Evolutionary conservation across 2,329 filamentous ascomycete species (phyloP).

Genomic region (Xylaria polymorpha): DNA sequence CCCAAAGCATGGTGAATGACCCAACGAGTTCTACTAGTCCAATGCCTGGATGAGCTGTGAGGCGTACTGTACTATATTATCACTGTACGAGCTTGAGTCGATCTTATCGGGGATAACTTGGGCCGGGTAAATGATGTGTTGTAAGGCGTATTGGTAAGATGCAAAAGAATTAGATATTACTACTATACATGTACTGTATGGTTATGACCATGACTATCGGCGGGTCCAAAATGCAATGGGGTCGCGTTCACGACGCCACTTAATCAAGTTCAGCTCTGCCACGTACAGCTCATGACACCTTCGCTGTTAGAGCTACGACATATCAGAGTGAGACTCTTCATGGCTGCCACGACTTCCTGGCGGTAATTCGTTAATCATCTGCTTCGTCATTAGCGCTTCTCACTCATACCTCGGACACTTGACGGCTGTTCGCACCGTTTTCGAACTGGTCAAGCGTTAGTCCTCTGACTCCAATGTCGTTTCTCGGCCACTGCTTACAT

Average conservation of each 20-base stretch:
- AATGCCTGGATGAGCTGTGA: too few relatives aligned
- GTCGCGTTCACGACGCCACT: background rate
- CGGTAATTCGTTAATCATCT: conserved; percentile 22
- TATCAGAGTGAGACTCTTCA: conserved; percentile 25
- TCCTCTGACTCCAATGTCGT: background rate
- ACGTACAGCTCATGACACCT: conserved; percentile 21
- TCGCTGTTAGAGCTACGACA: background rate
- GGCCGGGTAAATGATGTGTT: too few relatives aligned
- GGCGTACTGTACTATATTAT: too few relatives aligned
- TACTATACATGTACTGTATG: background rate
- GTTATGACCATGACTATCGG: background rate
- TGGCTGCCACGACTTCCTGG: conserved; percentile 24
- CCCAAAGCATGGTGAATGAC: too few relatives aligned
- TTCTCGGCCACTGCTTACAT: background rate
- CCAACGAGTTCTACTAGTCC: too few relatives aligned
- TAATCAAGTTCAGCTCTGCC: conserved; percentile 1
- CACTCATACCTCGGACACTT: conserved; percentile 25
- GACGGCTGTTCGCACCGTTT: conserved; percentile 19
- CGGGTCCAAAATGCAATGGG: background rate
- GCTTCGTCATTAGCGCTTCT: conserved; percentile 14
- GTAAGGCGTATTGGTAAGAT: too few relatives aligned
- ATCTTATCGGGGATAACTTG: too few relatives aligned
- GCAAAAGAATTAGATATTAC: background rate
- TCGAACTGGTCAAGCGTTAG: conserved; percentile 14
- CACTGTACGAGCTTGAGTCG: too few relatives aligned